Evolutionary conservation across 2,329 filamentous ascomycete genomes (phyloP), one percentile per base, ranked within the genome.

Genomic region (Alternaria ethzedia): DNA sequence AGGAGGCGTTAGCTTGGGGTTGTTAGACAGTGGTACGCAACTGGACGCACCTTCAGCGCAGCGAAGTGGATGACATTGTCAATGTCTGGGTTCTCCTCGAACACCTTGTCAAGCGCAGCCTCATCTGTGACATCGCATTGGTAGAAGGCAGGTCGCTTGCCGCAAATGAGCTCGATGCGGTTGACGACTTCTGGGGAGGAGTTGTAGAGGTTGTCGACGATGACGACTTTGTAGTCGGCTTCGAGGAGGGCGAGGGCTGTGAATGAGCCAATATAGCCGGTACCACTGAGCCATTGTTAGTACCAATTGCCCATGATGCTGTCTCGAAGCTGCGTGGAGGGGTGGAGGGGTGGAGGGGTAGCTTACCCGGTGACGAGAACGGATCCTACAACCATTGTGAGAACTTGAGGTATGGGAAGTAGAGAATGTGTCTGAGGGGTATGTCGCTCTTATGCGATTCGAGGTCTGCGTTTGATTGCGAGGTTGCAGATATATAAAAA

Each of bases 21-120:
- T 17, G 30, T 5, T 1, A 20, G 26, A 41, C 23, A 15, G 21
- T n/a, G 13, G 30, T 10, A 4, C n/a, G 6, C 6, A 26, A 4
- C 11, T 11, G n/a, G 10, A 50, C 83, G 73, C 82, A 91, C 93
- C 91, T 99, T 99, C 72, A 99, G 87, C 23, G 96, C 96, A 68
- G 96, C 96, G 79, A 99, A 99, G 86, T 99, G 96, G 76, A 99
- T 98, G 70, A 98, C 96, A 79, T 93, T 97, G 87, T 97, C 94
- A 77, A 99, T 97, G 76, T 93, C 91, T 55, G 94, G 93, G 83
- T 98, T 91, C 78, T 91, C 91, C 67, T 88, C 86, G 79, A 99
- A 97, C 74, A 98, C 91, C 75, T 90, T 89, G 80, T 97, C 93
- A 62, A 99, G 87, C 12, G 86, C 91, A 67, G 87, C 86, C 81